These are phyloP conservation scores for Filobasidium wieringae DNA, from an alignment of 768 basidiomycete species.

Conservation along the genomic window DNA sequence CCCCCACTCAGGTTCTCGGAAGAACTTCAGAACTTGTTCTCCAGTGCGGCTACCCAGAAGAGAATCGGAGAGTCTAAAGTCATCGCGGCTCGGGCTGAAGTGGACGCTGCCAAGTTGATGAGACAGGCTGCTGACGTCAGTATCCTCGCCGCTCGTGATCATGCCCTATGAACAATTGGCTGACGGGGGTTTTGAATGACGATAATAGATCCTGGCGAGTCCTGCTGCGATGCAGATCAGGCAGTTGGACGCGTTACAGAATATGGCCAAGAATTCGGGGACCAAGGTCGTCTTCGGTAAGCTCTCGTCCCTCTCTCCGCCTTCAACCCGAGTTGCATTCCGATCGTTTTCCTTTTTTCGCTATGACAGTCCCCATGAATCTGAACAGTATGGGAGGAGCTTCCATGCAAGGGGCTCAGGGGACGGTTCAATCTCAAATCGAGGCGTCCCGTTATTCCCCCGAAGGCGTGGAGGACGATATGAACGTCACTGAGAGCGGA, in stretches of 20 bases:
- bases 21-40: constrained; percentile 80
- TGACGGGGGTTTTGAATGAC: neutral
- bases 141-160: constrained; percentile 41
- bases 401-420: constrained; percentile 14
- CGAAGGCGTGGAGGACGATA: neutral
- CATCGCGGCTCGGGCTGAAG: constrained; percentile 89
- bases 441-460: neutral
- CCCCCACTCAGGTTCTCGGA: constrained; percentile 49
- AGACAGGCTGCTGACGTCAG: constrained; percentile 80
- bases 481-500: neutral
- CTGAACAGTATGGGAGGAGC: constrained; percentile 28
- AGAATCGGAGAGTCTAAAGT: constrained; percentile 93
- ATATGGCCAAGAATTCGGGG: constrained; percentile 79
- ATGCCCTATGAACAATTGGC: neutral
- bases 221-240: constrained; percentile 98
- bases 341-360: neutral
- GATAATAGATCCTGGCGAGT: constrained; percentile 48
- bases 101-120: constrained; percentile 90
- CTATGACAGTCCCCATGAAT: constrained; percentile 31
- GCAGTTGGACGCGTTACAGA: constrained; percentile 88
- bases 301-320: constrained; percentile 4
- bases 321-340: neutral
- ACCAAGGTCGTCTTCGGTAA: constrained; percentile 78
- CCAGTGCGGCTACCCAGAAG: constrained; percentile 93
- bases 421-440: neutral